These are phyloP conservation scores for Kodamaea sagamina DNA, from an alignment of 805 yeast species.

Conservation along the genomic window DNA sequence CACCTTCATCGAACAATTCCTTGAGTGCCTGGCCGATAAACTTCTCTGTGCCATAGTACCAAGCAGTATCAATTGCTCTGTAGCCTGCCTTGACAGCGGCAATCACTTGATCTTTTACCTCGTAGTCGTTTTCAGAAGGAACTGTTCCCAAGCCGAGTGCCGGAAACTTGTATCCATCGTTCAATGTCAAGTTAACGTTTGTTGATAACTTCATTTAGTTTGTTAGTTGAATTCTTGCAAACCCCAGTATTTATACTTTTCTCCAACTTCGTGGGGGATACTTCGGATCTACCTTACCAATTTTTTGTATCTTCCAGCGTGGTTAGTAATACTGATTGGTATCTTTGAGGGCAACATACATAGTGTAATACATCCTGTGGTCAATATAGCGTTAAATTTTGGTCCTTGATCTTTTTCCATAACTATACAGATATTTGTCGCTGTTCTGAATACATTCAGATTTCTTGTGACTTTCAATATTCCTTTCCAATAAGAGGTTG, in stretches of 20 bases:
- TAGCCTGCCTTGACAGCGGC: conserved; percentile 47
- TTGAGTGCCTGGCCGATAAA: conserved; percentile 48
- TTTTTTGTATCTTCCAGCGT: background rate
- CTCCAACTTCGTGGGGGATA: conserved; percentile 1
- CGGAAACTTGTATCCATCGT: conserved; percentile 62
- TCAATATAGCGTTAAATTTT: no score
- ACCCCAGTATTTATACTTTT: no score
- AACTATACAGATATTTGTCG: no score
- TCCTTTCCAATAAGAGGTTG: no score
- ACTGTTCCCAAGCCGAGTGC: conserved; percentile 65
- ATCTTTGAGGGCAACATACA: no score
- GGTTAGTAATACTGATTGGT: no score
- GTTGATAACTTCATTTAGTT: conserved; percentile 32
- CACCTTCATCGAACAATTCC: conserved; percentile 50
- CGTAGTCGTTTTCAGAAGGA: conserved; percentile 32
- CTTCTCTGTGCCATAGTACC: conserved; percentile 49
- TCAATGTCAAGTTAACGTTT: conserved; percentile 46
- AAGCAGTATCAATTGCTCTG: conserved; percentile 55
- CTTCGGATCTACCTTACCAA: background rate
- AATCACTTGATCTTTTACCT: conserved; percentile 35
- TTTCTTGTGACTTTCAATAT: no score
- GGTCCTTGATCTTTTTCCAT: no score
- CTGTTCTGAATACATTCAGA: no score
- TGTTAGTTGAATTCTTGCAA: no score
- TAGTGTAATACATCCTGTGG: no score